Evolutionary conservation across 202 grass and related monocot genomes (phyloP), one percentile per base, ranked within the genome.

Genomic region (Carex sylvatica): DNA sequence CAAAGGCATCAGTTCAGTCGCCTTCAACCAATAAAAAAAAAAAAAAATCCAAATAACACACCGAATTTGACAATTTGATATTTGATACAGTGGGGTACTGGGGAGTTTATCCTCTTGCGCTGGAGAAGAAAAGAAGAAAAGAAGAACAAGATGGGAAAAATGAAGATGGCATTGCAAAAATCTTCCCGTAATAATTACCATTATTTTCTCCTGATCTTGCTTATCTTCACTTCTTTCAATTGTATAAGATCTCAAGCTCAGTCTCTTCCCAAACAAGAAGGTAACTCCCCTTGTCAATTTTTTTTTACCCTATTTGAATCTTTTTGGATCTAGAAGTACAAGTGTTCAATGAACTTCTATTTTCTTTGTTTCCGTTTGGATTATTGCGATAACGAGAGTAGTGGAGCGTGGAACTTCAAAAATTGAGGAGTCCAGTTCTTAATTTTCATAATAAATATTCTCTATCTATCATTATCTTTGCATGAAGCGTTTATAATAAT

Each of bases 221-320:
- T 91, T 59, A 79, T 56, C 59, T 80, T 86, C 28, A 42, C 20
- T 44, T 74, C 40, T 20, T 77, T 87, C 18, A 23, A 38, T 85
- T 40, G 83, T 18, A 86, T 77, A 82, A 52, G 38, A 30, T 82
- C 85, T 73, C 64, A 61, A 65, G 51, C 74, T 73, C 67, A 76
- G 78, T 87, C 78, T 79, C 86, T 94, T 68, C 85, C 89, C 19
- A 16, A 46, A 80, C 80, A 92, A 83, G 92, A 94, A 94, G 90
- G 92, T 94, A 69, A 84, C 86, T 35, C 26, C n/a, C 4, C 61
- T 28, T 19, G 0, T 22, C 23, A 3, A 1, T 44, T 67, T 15
- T 63, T 67, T 15, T 24, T 3, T 33, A 5, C 79, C 5, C 18
- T 67, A 46, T 7, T 16, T 9, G 28, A 5, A 5, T 62, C 49